phyloP scores from a whole-genome alignment of 768 basidiomycete species.

The Harrya chromipes region DNA sequence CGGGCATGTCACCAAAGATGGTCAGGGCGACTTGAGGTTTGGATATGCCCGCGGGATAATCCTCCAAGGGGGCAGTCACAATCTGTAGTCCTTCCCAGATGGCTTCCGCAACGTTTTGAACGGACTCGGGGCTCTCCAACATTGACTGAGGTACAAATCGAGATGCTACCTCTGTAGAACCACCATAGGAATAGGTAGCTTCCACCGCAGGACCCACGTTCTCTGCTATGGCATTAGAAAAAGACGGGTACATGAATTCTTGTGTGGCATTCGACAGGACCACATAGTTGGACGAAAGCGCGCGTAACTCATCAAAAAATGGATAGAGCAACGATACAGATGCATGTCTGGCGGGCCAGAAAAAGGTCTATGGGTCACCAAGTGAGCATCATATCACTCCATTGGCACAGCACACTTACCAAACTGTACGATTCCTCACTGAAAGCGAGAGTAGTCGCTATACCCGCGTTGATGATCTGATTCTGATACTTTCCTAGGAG shows the following conservation, averaged over 20 bases:
- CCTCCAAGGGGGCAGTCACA: neutral
- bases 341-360: conserved; percentile 6
- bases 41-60: neutral
- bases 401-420: neutral
- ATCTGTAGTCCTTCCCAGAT: conserved; percentile 17
- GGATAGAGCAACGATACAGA: conserved; percentile 12
- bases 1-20: conserved; percentile 15
- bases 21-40: neutral
- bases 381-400: neutral
- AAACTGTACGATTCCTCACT: conserved; percentile 1
- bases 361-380: conserved; percentile 2
- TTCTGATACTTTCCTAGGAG: conserved; percentile 20
- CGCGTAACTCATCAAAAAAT: conserved; percentile 12
- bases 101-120: conserved; percentile 12
- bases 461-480: conserved; percentile 7
- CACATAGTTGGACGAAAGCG: conserved; percentile 10
- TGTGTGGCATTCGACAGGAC: conserved; percentile 12
- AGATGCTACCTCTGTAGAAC: conserved; percentile 6
- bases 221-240: conserved; percentile 5
- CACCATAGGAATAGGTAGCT: conserved; percentile 6
- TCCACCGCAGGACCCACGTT: conserved; percentile 9
- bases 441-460: conserved; percentile 1
- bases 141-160: conserved; percentile 17
- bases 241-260: conserved; percentile 10
- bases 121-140: conserved; percentile 2